A percentile compares a stretch with the other conserved stretches of the same genome.
phyloP scores from a whole-genome alignment of 306 rosid species.

The Nissolia schottii region DNA sequence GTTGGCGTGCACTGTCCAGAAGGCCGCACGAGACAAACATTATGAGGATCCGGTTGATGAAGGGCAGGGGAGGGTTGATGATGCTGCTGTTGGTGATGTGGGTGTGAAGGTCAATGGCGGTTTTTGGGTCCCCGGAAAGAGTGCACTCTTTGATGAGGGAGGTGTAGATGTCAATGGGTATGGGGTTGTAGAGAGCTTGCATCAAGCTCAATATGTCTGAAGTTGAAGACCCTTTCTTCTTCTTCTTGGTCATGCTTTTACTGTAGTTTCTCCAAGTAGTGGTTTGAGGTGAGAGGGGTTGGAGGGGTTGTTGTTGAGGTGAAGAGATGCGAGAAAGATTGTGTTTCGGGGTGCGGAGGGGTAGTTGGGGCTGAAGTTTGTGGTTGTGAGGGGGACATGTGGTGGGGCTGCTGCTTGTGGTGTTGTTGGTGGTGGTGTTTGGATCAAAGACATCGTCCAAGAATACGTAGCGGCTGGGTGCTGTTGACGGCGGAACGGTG shows the following conservation, averaged over 20 bases:
- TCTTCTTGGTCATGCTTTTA: not conserved
- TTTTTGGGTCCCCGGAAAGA: conserved; percentile 24
- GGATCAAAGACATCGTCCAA: not conserved
- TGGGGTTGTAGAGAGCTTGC: conserved; percentile 37
- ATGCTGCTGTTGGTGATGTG: conserved; percentile 35
- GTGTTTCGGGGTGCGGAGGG: conserved; percentile 17
- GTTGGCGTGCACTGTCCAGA: conserved; percentile 20
- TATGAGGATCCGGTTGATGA: conserved; percentile 39
- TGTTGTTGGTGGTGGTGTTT: not conserved
- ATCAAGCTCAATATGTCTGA: conserved; percentile 43
- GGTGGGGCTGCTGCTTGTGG: not conserved
- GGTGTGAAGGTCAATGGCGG: conserved; percentile 30
- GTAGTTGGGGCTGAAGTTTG: conserved; percentile 22
- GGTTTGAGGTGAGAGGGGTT: conserved; percentile 5
- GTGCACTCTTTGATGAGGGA: conserved; percentile 49
- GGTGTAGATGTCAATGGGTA: conserved; percentile 43
- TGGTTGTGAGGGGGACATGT: not conserved
- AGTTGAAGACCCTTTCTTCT: conserved; percentile 23
- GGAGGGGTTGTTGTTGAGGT: not conserved
- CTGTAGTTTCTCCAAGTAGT: not conserved
- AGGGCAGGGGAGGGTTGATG: conserved; percentile 12
- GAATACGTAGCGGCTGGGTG: conserved; percentile 1
- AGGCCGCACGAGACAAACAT: conserved; percentile 44
- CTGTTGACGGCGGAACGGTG: conserved; percentile 13
- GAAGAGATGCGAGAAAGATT: conserved; percentile 1